A percentile compares a stretch with the other conserved stretches of the same genome.
These are phyloP conservation scores for Astrothelium subdiscretum DNA, from an alignment of 495 filamentous ascomycete species.

Conservation along the genomic window DNA sequence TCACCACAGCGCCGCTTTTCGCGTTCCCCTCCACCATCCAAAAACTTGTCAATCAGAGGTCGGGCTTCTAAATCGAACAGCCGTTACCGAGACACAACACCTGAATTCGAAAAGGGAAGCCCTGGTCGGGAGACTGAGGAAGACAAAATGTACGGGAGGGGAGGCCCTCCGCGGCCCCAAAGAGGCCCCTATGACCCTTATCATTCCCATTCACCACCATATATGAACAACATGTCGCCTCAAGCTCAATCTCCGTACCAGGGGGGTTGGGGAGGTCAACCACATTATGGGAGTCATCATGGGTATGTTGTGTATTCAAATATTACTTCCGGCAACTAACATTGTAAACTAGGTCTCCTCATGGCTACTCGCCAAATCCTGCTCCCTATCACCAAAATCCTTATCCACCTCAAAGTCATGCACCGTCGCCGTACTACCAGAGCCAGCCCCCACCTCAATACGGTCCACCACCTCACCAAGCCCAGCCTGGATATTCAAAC, in stretches of 20 bases:
- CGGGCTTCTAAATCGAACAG: background rate
- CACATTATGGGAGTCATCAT: conserved; percentile 46
- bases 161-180: conserved; percentile 11
- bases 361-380: conserved; percentile 34
- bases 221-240: conserved; percentile 32
- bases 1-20: background rate
- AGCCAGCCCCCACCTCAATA: conserved; percentile 42
- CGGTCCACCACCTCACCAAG: conserved; percentile 40
- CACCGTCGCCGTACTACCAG: conserved; percentile 41
- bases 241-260: conserved; percentile 55
- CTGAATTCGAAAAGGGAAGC: background rate
- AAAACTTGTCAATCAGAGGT: background rate
- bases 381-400: conserved; percentile 41
- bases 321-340: conserved; percentile 5
- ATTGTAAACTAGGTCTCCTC: conserved; percentile 23
- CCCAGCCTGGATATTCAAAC: conserved; percentile 37
- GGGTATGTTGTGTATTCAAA: conserved; percentile 37
- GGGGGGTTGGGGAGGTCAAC: conserved; percentile 45
- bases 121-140: background rate
- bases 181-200: conserved; percentile 6
- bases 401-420: conserved; percentile 33
- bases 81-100: background rate
- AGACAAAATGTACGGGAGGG: background rate
- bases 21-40: background rate
- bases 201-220: conserved; percentile 23